These are phyloP conservation scores for Sphaerulina vaccinii DNA, from an alignment of 2,329 filamentous ascomycete species.

Conservation along the genomic window DNA sequence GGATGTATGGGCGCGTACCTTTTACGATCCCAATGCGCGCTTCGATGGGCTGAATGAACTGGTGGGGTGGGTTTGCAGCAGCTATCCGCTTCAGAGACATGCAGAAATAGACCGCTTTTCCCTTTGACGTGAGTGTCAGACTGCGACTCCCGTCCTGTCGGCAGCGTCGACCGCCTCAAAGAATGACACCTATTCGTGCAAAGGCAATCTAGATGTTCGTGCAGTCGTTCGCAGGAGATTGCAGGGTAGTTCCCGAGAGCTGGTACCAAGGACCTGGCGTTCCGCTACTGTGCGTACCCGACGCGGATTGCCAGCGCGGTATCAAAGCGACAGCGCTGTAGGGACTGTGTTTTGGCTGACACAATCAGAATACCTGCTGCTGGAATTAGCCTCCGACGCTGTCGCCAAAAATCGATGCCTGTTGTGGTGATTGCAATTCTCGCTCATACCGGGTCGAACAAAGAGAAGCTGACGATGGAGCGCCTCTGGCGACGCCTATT, in stretches of 20 bases:
- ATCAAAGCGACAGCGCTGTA: slow-evolving; percentile 32
- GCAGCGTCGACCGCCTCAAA: slow-evolving; percentile 23
- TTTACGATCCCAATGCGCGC: slow-evolving; percentile 19
- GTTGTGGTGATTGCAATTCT: slow-evolving; percentile 23
- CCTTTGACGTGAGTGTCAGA: slow-evolving; percentile 34
- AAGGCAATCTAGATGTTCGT: slow-evolving; percentile 28
- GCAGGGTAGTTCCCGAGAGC: slow-evolving; percentile 36
- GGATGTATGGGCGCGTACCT: slow-evolving; percentile 25
- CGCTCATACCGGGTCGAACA: slow-evolving; percentile 28
- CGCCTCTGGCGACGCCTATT: slow-evolving; percentile 23
- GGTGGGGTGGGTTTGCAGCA: slow-evolving; percentile 30
- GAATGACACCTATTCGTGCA: slow-evolving; percentile 24
- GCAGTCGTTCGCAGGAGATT: slow-evolving; percentile 42
- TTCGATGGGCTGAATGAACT: slow-evolving; percentile 25
- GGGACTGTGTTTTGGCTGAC: slow-evolving; percentile 29
- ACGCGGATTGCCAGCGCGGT: slow-evolving; percentile 29
- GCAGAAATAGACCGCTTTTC: slow-evolving; percentile 30
- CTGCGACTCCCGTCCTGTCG: slow-evolving; percentile 23
- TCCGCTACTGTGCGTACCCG: slow-evolving; percentile 36
- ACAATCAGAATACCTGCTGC: slow-evolving; percentile 25
- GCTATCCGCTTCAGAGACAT: slow-evolving; percentile 37
- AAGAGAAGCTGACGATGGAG: slow-evolving; percentile 25
- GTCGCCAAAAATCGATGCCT: slow-evolving; percentile 19
- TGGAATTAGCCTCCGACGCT: slow-evolving; percentile 25
- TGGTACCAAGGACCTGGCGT: slow-evolving; percentile 34